These are phyloP conservation scores for Diutina neorugosa DNA, from an alignment of 1,139 yeast genomes.

Conservation along the genomic window DNA sequence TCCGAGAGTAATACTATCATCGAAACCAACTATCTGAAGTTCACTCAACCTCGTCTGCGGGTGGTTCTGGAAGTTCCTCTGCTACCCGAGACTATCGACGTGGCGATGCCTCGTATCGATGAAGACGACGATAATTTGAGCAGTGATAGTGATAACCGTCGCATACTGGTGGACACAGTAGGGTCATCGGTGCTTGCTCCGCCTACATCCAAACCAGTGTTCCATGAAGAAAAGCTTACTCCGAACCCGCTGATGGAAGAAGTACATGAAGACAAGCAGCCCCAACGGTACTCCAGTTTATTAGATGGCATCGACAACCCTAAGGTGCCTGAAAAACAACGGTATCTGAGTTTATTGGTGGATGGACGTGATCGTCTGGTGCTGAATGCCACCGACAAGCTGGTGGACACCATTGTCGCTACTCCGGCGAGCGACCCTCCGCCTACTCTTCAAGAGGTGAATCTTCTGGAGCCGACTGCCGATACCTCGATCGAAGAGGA, in stretches of 20 bases:
- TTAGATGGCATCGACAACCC: not conserved
- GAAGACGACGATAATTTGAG: not conserved
- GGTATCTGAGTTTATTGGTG: not conserved
- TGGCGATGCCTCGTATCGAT: constrained; percentile 3
- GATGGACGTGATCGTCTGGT: not conserved
- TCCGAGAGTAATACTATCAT: not conserved
- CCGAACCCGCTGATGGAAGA: constrained; percentile 4
- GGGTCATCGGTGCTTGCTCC: not conserved
- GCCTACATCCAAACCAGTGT: not conserved
- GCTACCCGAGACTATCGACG: constrained; percentile 3
- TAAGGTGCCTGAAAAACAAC: not conserved
- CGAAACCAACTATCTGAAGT: not conserved
- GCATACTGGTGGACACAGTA: not conserved
- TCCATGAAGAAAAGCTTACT: constrained; percentile 2
- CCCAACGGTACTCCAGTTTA: not conserved
- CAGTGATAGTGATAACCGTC: not conserved
- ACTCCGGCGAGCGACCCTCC: not conserved
- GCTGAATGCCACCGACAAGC: not conserved
- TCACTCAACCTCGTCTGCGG: not conserved
- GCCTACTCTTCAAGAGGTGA: not conserved
- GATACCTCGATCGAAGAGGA: not conserved
- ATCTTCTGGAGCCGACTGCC: not conserved
- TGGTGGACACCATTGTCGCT: not conserved
- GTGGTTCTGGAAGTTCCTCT: not conserved
- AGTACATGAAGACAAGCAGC: not conserved